Base-by-base conservation (phyloP, 2,329 filamentous ascomycete species). In the Amesomyces nigricolor region DNA sequence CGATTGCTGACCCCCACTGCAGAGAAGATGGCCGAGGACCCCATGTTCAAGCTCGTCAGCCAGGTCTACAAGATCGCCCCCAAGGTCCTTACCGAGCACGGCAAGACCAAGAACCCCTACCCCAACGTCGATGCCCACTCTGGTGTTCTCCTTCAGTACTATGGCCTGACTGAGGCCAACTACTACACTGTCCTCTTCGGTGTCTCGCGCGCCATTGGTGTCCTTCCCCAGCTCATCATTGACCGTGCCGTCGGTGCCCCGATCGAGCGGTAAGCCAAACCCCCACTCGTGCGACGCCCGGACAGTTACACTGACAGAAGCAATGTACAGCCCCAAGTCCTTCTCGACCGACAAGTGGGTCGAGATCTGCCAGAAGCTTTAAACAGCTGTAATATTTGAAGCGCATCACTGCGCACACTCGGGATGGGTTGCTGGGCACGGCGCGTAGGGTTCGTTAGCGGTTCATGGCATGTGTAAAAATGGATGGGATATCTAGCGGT, bases 51-150 rank as follows among this genome's bases (percentile, higher is more conserved):
- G 85, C 89, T 99, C 66, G 94, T 99, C 79, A 95, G 89, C 83
- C 94, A 99, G 81, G 94, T 99, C 67, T 99, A 97, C 89, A 99
- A 99, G 89, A 97, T 99, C 69, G 94, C 94, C 63, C 94, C 94
- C 63, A 88, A 87, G 70, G 94, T 99, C 68, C 82, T 99, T 73
- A 99, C 94, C 65, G 91, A 99, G 86, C 94, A 99, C 81, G 94
- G 94, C 80, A 99, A 99, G 89, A 97, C 92, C 82, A 97, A 97
- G 89, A 96, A 97, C 88, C 92, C 92, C 65, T 97, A 83, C 84
- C 94, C 94, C 76, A 97, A 97, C 81, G 91, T 97, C 70, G 92
- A 97, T 71, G 91, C 92, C 70, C 94, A 97, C 88, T 96, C 91
- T 32, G 94, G 94, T 82, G 94, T 99, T 65, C 89, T 99, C 64